phyloP scores from a whole-genome alignment of 2,329 filamentous ascomycete genomes.

The Arthroderma sp. region DNA sequence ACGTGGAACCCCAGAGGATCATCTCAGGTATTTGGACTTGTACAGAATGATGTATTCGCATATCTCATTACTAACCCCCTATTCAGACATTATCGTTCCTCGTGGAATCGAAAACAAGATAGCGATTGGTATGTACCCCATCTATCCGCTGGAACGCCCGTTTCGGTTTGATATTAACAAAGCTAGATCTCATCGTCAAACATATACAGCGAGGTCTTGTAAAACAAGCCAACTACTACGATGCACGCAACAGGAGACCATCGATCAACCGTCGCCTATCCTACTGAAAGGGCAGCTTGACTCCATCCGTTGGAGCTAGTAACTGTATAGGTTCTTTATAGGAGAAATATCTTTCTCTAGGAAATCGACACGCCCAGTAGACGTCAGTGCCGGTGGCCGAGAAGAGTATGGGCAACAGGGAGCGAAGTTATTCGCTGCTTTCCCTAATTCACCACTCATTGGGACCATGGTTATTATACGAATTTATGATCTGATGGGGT shows the following conservation, averaged over 20 bases:
- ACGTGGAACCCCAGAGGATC: slow-evolving; percentile 80
- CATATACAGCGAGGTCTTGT: slow-evolving; percentile 75
- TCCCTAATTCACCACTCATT: too few relatives aligned
- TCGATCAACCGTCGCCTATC: slow-evolving; percentile 1
- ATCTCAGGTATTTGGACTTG: slow-evolving; percentile 51
- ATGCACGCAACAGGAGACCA: neutral
- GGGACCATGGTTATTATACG: too few relatives aligned
- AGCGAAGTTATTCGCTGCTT: too few relatives aligned
- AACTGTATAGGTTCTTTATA: neutral
- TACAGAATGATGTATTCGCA: neutral
- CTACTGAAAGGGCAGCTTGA: neutral
- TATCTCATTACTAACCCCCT: neutral
- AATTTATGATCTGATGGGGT: too few relatives aligned
- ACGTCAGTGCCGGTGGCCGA: too few relatives aligned
- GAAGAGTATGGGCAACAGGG: too few relatives aligned
- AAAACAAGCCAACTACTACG: neutral
- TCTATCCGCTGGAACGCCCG: neutral
- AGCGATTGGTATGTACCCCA: slow-evolving; percentile 48
- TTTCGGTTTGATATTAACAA: slow-evolving; percentile 14
- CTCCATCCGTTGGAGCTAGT: too few relatives aligned
- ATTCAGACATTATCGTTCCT: slow-evolving; percentile 76
- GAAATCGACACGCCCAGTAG: too few relatives aligned
- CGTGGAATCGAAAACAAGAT: slow-evolving; percentile 89
- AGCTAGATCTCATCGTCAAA: slow-evolving; percentile 73
- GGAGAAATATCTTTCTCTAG: too few relatives aligned